These are phyloP conservation scores for Oxytropis ochrocephala DNA, from an alignment of 306 rosid genomes.

Conservation along the genomic window DNA sequence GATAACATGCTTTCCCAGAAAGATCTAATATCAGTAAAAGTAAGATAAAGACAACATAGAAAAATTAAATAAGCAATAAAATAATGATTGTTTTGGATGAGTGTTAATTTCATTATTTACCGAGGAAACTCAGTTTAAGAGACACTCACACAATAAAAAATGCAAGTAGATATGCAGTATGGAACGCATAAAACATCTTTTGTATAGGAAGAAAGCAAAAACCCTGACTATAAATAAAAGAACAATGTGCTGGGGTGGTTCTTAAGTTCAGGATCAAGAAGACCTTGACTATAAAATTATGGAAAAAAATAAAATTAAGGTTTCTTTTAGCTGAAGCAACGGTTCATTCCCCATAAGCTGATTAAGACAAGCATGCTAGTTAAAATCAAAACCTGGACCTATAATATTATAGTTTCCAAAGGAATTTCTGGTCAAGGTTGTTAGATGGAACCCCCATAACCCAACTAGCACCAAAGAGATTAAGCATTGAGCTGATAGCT, in stretches of 20 bases:
- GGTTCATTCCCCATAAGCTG: neutral
- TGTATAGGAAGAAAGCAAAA: neutral
- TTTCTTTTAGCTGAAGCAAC: neutral
- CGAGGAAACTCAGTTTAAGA: slow-evolving; percentile 1
- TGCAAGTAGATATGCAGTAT: neutral
- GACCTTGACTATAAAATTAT: neutral
- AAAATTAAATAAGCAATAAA: neutral
- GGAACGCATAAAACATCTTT: neutral
- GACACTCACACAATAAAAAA: neutral
- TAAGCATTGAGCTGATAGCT: neutral
- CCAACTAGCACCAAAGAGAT: slow-evolving; percentile 1
- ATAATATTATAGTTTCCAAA: neutral
- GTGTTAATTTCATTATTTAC: neutral
- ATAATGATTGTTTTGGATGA: neutral
- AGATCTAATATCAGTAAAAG: neutral
- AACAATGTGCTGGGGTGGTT: neutral
- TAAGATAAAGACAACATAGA: neutral
- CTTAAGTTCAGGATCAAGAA: slow-evolving; percentile 4
- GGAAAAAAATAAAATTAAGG: neutral
- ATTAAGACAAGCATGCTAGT: neutral
- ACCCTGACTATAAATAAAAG: neutral
- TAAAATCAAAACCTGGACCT: neutral
- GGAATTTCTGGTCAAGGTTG: neutral
- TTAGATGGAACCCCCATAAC: neutral
- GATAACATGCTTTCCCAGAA: neutral